Evolutionary conservation across 768 basidiomycete genomes (phyloP).

Genomic region (Lyophyllum atratum): DNA sequence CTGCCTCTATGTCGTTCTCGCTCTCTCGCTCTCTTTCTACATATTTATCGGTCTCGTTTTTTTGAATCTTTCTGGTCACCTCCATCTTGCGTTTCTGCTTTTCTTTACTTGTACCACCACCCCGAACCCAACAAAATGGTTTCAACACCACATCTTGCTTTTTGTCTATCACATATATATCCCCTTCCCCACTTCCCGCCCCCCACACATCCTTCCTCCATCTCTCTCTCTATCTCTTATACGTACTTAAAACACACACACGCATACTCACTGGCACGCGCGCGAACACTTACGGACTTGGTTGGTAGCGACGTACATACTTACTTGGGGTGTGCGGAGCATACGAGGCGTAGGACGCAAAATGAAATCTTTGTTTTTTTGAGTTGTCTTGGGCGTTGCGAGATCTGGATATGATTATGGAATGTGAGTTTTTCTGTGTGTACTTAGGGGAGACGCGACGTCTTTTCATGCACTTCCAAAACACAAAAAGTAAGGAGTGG

Average conservation of each 20-base stretch:
- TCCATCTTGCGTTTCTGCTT: background rate
- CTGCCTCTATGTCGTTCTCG: background rate
- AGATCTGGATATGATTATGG: too few relatives aligned
- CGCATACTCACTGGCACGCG: background rate
- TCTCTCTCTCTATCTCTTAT: background rate
- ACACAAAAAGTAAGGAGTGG: background rate
- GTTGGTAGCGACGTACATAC: background rate
- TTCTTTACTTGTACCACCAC: background rate
- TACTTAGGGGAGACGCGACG: too few relatives aligned
- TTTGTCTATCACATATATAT: background rate
- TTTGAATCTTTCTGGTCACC: background rate
- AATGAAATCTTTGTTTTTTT: background rate
- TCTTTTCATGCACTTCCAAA: background rate
- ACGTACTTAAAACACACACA: background rate
- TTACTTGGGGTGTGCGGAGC: too few relatives aligned
- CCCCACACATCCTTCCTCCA: background rate
- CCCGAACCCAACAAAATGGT: background rate
- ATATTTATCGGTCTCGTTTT: background rate
- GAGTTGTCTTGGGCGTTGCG: too few relatives aligned
- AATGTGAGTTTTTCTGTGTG: too few relatives aligned
- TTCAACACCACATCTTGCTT: background rate
- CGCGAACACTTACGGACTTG: background rate
- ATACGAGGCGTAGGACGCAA: background rate
- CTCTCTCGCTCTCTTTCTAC: background rate
- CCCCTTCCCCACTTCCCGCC: background rate